Evolutionary conservation across 2,329 filamentous ascomycete genomes (phyloP).

Genomic region (Fusarium sp.): DNA sequence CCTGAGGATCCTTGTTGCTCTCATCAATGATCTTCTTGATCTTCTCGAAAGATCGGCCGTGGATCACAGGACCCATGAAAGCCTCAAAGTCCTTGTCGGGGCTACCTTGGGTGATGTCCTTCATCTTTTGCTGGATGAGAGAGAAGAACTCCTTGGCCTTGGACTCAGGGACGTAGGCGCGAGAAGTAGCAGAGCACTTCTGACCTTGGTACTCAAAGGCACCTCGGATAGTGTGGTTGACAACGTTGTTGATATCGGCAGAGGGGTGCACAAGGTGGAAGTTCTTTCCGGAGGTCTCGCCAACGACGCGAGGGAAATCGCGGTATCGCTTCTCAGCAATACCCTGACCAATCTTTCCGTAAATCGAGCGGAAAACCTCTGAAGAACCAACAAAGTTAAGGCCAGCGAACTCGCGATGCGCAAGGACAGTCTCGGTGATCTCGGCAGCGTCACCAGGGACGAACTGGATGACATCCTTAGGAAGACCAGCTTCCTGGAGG

Average conservation of each 20-base stretch:
- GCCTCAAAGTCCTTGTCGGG: conserved; percentile 73
- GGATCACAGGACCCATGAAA: conserved; percentile 90
- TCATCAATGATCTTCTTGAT: conserved; percentile 79
- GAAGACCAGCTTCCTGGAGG: conserved; percentile 88
- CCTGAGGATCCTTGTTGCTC: conserved; percentile 76
- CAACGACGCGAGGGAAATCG: conserved; percentile 87
- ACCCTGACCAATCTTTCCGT: conserved; percentile 83
- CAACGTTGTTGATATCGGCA: conserved; percentile 81
- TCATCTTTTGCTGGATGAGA: conserved; percentile 71
- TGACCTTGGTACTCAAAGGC: conserved; percentile 93
- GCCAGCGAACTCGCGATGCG: conserved; percentile 83
- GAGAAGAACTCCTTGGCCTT: conserved; percentile 76
- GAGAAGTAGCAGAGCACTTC: conserved; percentile 87
- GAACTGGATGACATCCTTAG: conserved; percentile 90
- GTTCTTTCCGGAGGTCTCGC: conserved; percentile 94
- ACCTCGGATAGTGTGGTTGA: conserved; percentile 83
- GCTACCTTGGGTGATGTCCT: conserved; percentile 74
- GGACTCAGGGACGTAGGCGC: conserved; percentile 81
- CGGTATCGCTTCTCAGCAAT: conserved; percentile 83
- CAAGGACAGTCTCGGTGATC: conserved; percentile 80
- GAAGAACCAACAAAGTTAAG: conserved; percentile 96
- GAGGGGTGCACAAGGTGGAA: conserved; percentile 84
- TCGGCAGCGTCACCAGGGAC: conserved; percentile 87
- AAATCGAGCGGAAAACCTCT: conserved; percentile 86
- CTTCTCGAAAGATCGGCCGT: conserved; percentile 82